phyloP scores from a whole-genome alignment of 2,329 filamentous ascomycete genomes.

The Aspergillus unguis region DNA sequence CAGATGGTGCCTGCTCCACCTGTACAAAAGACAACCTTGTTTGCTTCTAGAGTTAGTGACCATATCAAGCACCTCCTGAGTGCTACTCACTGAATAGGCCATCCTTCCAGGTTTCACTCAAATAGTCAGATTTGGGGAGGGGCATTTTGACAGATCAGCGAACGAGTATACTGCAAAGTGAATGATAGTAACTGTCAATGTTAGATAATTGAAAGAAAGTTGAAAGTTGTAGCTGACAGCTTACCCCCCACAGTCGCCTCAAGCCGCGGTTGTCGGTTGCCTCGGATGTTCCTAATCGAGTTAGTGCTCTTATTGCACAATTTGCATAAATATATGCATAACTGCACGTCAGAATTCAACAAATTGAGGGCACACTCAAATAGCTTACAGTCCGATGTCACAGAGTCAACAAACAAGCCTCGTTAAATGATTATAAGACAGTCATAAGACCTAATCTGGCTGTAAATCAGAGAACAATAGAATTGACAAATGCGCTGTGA shows the following conservation, averaged over 20 bases:
- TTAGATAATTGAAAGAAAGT: background rate
- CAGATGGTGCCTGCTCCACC: constrained; percentile 93
- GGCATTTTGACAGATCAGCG: constrained; percentile 51
- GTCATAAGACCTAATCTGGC: background rate
- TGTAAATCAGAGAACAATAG: background rate
- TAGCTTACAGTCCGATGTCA: background rate
- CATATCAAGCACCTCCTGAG: background rate
- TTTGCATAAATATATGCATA: background rate
- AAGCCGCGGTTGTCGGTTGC: constrained; percentile 10
- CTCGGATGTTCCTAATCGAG: constrained; percentile 3
- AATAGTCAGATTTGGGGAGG: constrained; percentile 67
- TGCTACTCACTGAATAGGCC: constrained; percentile 70
- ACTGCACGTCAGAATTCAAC: too few relatives aligned
- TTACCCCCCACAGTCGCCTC: background rate
- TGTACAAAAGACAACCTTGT: constrained; percentile 91
- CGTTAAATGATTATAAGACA: background rate
- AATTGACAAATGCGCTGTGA: background rate
- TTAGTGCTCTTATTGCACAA: background rate
- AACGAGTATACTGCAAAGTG: background rate
- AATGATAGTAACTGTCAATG: background rate
- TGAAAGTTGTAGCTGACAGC: background rate
- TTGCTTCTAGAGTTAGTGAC: constrained; percentile 51
- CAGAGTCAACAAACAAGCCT: too few relatives aligned
- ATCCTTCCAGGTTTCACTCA: constrained; percentile 82
- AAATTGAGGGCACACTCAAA: background rate